These are phyloP conservation scores for Globisporangium okanoganense DNA, from an alignment of 352 stramenopile genomes.

Conservation along the genomic window DNA sequence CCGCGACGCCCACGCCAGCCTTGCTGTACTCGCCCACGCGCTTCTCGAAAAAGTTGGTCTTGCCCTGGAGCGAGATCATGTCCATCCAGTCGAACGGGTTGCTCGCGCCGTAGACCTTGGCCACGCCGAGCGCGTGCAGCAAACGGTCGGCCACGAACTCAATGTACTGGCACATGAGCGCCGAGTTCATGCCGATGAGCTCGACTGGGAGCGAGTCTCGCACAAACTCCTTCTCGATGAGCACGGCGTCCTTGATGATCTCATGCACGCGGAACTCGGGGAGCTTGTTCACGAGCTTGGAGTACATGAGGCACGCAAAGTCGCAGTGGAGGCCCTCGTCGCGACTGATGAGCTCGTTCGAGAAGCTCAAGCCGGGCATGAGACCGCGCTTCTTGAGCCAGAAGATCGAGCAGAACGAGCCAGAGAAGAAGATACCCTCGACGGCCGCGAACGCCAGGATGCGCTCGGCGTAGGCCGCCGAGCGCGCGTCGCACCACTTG, in stretches of 20 bases:
- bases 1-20: slow-evolving; percentile 91
- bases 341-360: slow-evolving; percentile 98
- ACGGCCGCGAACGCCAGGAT: slow-evolving; percentile 97
- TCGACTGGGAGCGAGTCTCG: slow-evolving; percentile 96
- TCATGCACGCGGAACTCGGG: slow-evolving; percentile 88
- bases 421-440: slow-evolving; percentile 99
- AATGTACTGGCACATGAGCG: slow-evolving; percentile 99
- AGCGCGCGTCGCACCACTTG: slow-evolving; percentile 92
- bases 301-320: slow-evolving; percentile 99
- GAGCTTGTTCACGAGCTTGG: slow-evolving; percentile 97
- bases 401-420: slow-evolving; percentile 99
- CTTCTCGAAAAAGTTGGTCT: slow-evolving; percentile 99
- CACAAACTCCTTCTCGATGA: slow-evolving; percentile 98
- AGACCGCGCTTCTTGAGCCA: slow-evolving; percentile 99
- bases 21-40: slow-evolving; percentile 99
- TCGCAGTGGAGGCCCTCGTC: slow-evolving; percentile 99
- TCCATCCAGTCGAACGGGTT: slow-evolving; percentile 99
- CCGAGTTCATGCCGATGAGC: slow-evolving; percentile 99
- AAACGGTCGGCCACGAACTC: slow-evolving; percentile 98
- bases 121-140: slow-evolving; percentile 88
- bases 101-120: slow-evolving; percentile 91
- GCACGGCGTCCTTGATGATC: slow-evolving; percentile 95
- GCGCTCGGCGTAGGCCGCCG: slow-evolving; percentile 95
- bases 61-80: slow-evolving; percentile 98
- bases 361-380: slow-evolving; percentile 98